A percentile compares a stretch with the other conserved stretches of the same genome.
phyloP scores from a whole-genome alignment of 2,329 filamentous ascomycete genomes.

The Diaporthe longicolla region DNA sequence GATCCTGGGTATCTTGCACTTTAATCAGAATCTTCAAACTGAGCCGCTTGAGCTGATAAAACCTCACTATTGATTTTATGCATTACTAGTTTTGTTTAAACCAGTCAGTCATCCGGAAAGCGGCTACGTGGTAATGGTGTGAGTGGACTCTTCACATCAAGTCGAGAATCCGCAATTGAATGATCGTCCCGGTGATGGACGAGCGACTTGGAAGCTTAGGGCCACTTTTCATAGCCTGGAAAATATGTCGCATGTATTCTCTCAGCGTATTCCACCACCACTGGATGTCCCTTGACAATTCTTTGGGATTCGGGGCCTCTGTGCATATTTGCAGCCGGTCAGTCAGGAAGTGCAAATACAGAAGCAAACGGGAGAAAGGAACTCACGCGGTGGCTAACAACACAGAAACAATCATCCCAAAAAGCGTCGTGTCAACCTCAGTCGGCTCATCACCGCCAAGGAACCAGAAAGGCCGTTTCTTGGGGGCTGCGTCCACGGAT shows the following conservation, averaged over 20 bases:
- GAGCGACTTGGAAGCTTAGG: constrained; percentile 8
- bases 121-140: too few relatives aligned
- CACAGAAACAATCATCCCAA: constrained; percentile 68
- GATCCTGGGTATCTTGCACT: too few relatives aligned
- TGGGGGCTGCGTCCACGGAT: background rate
- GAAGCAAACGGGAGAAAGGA: background rate
- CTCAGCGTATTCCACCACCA: constrained; percentile 67
- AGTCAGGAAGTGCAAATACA: constrained; percentile 38
- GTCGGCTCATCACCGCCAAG: constrained; percentile 67
- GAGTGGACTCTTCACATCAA: background rate
- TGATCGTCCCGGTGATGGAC: background rate
- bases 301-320: constrained; percentile 63
- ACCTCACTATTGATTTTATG: background rate
- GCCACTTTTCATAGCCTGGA: constrained; percentile 66
- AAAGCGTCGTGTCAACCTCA: constrained; percentile 70
- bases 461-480: constrained; percentile 66
- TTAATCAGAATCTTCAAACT: too few relatives aligned
- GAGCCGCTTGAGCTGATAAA: background rate
- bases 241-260: constrained; percentile 71
- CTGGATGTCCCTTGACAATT: constrained; percentile 62
- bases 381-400: constrained; percentile 69
- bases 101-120: background rate
- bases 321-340: constrained; percentile 5
- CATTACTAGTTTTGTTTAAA: background rate
- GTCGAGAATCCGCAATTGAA: background rate